Base-by-base conservation (phyloP, 2,329 filamentous ascomycete species). In the Sporothrix mexicana region DNA sequence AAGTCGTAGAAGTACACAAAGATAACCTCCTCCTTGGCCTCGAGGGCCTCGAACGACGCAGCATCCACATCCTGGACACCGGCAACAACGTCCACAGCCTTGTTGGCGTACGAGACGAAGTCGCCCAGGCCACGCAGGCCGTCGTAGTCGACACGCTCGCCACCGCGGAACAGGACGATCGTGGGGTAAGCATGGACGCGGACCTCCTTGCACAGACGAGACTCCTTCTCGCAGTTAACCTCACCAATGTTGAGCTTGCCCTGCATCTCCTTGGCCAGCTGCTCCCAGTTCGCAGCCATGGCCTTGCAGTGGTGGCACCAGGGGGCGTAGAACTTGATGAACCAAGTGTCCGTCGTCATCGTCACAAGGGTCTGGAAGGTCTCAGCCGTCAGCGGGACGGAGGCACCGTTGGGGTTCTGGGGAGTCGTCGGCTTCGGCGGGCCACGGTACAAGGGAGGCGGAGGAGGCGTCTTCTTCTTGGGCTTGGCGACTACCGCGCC, bases 1-100 rank as follows among this genome's bases (percentile, higher is more conserved):
- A 97, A 91, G 80, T 99, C 96, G 82, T 98, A 99, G 82, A 98
- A 97, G 84, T 98, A 99, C 76, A 97, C 84, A 81, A 99, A 99
- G 71, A 98, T 92, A 74, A 99, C 96, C 74, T 98, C 95, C 78
- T 98, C 94, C 75, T 92, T 95, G 84, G 96, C 88, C 81, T 99
- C 95, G 78, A 99, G 85, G 74, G 91, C 90, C 80, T 92, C 91
- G 79, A 99, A 94, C 3, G 88, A 85, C 30, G 86, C 88, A 10
- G 91, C 90, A 78, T 95, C 90, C 12, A 99, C 92, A 77, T 98
- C 92, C 73, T 89, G 88, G 41, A 99, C 90, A 59, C 94, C 94
- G 66, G 87, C 85, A 10, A 91, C 90, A 72, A 94, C 86, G 70
- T 94, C 92, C 55, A 96, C 86, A 3, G 95, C 95, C 79, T 95